A percentile compares a stretch with the other conserved stretches of the same genome.
Evolutionary conservation across 306 rosid species (phyloP).

Genomic region (Castanea sativa): DNA sequence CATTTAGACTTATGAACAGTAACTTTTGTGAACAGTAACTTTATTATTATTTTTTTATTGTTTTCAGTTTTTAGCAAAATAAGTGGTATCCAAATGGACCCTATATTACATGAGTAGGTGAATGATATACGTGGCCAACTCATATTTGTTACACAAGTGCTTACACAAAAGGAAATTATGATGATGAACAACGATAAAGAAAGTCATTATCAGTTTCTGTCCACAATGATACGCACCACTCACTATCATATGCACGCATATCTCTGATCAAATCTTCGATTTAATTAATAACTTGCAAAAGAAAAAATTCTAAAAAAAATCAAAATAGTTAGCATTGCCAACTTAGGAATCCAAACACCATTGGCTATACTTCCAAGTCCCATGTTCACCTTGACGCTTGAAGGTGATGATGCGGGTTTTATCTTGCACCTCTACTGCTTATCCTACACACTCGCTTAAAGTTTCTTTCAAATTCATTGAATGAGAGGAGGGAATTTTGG

Average conservation of each 20-base stretch:
- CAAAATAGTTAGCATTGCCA: background rate
- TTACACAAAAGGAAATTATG: background rate
- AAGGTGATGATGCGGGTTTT: conserved; percentile 36
- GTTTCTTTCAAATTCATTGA: conserved; percentile 23
- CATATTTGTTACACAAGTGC: background rate
- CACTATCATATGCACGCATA: too few relatives aligned
- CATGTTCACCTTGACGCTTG: background rate
- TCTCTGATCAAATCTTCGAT: background rate
- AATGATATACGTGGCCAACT: background rate
- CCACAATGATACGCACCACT: too few relatives aligned
- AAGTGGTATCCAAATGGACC: too few relatives aligned
- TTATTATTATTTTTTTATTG: too few relatives aligned
- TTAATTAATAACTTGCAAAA: background rate
- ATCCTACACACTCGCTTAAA: conserved; percentile 38
- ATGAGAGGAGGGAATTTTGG: too few relatives aligned
- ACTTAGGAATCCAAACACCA: background rate
- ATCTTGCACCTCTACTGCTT: conserved; percentile 42
- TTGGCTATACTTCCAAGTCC: background rate
- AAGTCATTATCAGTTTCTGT: too few relatives aligned
- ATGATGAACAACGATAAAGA: background rate
- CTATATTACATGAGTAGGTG: too few relatives aligned
- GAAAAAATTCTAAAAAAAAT: background rate
- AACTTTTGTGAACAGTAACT: too few relatives aligned
- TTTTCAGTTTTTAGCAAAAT: too few relatives aligned
- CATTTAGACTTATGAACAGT: too few relatives aligned